These are phyloP conservation scores for Hyaloperonospora brassicae DNA, from an alignment of 352 stramenopile species.

Conservation along the genomic window DNA sequence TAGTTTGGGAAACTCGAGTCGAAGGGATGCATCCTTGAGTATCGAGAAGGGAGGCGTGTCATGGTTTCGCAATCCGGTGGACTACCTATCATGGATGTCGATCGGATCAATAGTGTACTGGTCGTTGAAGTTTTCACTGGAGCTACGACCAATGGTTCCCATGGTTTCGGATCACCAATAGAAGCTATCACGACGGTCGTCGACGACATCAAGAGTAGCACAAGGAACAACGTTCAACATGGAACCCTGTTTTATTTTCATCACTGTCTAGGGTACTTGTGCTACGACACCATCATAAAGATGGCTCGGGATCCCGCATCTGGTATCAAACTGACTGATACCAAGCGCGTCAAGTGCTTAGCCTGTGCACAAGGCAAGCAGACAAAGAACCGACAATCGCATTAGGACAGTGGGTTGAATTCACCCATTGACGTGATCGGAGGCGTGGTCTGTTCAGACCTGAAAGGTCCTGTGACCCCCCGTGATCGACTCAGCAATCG, in stretches of 20 bases:
- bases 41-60: too few species aligned
- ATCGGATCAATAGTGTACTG: not conserved
- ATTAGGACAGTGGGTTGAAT: not conserved
- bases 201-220: too few species aligned
- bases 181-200: not conserved
- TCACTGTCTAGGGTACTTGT: too few species aligned
- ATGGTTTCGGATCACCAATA: not conserved
- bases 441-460: not conserved
- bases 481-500: not conserved
- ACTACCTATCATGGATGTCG: not conserved
- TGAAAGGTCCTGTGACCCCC: not conserved
- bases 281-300: too few species aligned
- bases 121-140: not conserved
- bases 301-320: too few species aligned
- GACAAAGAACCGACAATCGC: too few species aligned
- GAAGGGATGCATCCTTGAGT: not conserved
- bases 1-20: not conserved
- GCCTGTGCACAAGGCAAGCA: too few species aligned
- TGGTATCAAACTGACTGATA: too few species aligned
- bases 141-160: not conserved
- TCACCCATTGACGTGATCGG: not conserved
- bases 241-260: too few species aligned
- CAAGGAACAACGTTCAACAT: too few species aligned
- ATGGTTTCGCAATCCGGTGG: not conserved
- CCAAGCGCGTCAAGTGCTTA: too few species aligned